phyloP scores from a whole-genome alignment of 2,329 filamentous ascomycete species.

The Monilinia fructigena region DNA sequence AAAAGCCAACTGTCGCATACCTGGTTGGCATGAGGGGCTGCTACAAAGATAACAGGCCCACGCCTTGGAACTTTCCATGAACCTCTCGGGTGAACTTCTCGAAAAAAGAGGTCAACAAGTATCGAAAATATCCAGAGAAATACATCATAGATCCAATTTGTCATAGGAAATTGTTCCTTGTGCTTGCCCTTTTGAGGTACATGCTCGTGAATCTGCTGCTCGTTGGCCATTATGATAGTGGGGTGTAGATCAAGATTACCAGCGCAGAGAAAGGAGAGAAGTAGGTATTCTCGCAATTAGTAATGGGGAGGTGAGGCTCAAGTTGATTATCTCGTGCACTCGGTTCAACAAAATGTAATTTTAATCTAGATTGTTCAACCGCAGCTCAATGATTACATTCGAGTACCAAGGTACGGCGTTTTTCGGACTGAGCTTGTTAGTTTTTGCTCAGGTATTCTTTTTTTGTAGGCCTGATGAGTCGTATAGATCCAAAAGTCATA shows the following conservation, averaged over 20 bases:
- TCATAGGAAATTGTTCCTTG: constrained; percentile 26
- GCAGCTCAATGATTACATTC: constrained; percentile 12
- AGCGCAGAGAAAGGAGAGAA: not conserved
- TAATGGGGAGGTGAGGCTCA: not conserved
- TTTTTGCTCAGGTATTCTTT: constrained; percentile 4
- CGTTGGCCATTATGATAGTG: constrained; percentile 20
- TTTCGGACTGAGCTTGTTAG: not conserved
- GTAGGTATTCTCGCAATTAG: not conserved
- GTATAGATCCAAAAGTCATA: constrained; percentile 20
- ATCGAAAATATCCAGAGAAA: constrained; percentile 77
- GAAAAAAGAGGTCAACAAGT: constrained; percentile 93
- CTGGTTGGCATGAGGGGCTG: constrained; percentile 95
- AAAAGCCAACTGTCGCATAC: constrained; percentile 46
- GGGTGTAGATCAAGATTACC: not conserved
- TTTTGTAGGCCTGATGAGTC: constrained; percentile 11
- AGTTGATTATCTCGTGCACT: constrained; percentile 2
- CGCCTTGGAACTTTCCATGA: constrained; percentile 90
- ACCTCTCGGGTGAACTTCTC: constrained; percentile 91
- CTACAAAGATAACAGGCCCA: constrained; percentile 91
- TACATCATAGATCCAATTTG: constrained; percentile 67
- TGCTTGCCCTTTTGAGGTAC: constrained; percentile 24
- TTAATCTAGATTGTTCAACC: constrained; percentile 9
- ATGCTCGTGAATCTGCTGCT: constrained; percentile 26
- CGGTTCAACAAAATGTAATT: not conserved
- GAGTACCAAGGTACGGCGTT: not conserved